Percentiles rank a stretch among this genome's conserved stretches.
Conservation (phyloP, 805 yeast species). For the Wickerhamomyces bisporus region DNA sequence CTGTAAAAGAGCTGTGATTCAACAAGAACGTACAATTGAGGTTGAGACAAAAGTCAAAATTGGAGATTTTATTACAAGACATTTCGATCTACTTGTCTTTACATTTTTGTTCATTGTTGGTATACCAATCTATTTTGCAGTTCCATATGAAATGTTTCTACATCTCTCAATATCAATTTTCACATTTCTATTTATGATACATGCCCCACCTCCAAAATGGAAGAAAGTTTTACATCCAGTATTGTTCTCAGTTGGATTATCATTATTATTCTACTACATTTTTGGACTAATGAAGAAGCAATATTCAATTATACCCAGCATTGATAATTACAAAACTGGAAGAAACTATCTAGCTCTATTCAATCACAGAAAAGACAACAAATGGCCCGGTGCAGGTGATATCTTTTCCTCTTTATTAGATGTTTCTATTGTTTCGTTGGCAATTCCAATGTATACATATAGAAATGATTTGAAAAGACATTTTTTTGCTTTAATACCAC, state of each 20-base stretch:
- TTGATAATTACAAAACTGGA: constrained; percentile 62
- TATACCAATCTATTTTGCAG: constrained; percentile 53
- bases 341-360: constrained; percentile 58
- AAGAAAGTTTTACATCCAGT: constrained; percentile 65
- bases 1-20: constrained; percentile 17
- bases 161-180: constrained; percentile 58
- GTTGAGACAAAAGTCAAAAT: constrained; percentile 21
- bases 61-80: constrained; percentile 33
- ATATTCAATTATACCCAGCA: constrained; percentile 42
- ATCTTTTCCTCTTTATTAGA: constrained; percentile 67
- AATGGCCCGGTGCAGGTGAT: constrained; percentile 82
- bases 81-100: constrained; percentile 55
- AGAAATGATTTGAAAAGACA: constrained; percentile 57
- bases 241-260: constrained; percentile 55
- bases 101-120: constrained; percentile 45
- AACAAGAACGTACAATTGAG: constrained; percentile 9
- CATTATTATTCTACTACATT: constrained; percentile 58
- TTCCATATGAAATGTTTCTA: constrained; percentile 53
- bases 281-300: constrained; percentile 46
- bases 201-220: constrained; percentile 39
- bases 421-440: constrained; percentile 66
- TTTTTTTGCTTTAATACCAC: constrained; percentile 53
- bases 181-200: constrained; percentile 46
- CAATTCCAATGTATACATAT: constrained; percentile 75
- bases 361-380: constrained; percentile 25